phyloP scores from a whole-genome alignment of 2,329 filamentous ascomycete genomes.

The Cladosporium sphaerospermum region DNA sequence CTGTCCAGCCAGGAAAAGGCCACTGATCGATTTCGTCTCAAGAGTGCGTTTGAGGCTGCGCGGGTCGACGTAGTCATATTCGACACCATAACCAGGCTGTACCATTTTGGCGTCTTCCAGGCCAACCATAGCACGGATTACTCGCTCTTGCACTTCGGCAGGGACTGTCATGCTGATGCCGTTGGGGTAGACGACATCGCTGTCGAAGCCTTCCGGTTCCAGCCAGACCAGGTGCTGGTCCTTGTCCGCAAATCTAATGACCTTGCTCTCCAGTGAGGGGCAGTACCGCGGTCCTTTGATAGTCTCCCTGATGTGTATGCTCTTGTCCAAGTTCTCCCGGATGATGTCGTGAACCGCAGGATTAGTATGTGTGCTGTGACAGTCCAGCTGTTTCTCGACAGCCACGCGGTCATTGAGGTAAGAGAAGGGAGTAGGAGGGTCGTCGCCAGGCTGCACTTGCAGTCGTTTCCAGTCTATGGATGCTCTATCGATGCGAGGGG shows the following conservation, averaged over 20 bases:
- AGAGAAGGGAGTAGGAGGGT: slow-evolving; percentile 84
- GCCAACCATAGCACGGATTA: slow-evolving; percentile 81
- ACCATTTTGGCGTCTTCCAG: slow-evolving; percentile 87
- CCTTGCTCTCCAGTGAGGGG: slow-evolving; percentile 88
- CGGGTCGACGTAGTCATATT: slow-evolving; percentile 98
- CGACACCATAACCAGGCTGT: slow-evolving; percentile 92
- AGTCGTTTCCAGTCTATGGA: slow-evolving; percentile 74
- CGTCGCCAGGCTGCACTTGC: slow-evolving; percentile 70
- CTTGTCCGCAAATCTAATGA: slow-evolving; percentile 80
- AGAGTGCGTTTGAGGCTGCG: slow-evolving; percentile 80
- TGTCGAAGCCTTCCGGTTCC: slow-evolving; percentile 91
- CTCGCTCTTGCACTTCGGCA: slow-evolving; percentile 73
- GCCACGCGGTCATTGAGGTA: slow-evolving; percentile 75
- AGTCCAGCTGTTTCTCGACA: slow-evolving; percentile 76
- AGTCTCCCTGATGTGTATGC: slow-evolving; percentile 90
- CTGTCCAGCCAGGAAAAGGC: slow-evolving; percentile 88
- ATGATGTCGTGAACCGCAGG: slow-evolving; percentile 74
- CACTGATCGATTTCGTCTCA: slow-evolving; percentile 85
- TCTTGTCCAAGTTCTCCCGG: slow-evolving; percentile 85
- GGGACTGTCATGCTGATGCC: slow-evolving; percentile 97
- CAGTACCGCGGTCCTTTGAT: slow-evolving; percentile 94
- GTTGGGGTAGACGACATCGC: slow-evolving; percentile 87
- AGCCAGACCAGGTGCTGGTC: slow-evolving; percentile 87
- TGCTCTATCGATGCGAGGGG: slow-evolving; percentile 73
- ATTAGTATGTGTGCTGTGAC: slow-evolving; percentile 84